These are phyloP conservation scores for Pouteria campechiana DNA, from an alignment of 179 eudicot species.

Conservation along the genomic window DNA sequence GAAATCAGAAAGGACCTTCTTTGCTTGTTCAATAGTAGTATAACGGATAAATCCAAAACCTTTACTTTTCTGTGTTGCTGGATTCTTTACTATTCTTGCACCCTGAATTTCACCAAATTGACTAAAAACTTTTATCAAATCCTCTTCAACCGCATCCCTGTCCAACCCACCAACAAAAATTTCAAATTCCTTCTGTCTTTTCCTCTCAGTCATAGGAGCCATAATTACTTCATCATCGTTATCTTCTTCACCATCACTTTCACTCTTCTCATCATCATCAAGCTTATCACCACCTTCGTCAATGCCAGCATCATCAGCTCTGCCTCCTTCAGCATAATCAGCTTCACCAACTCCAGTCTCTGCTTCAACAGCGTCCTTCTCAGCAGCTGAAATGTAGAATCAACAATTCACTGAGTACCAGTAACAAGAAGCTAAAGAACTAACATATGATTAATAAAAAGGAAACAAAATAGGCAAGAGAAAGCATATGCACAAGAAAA, in stretches of 20 bases:
- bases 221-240: slow-evolving; percentile 76
- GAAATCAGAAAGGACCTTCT: slow-evolving; percentile 12
- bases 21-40: slow-evolving; percentile 93
- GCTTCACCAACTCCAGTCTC: slow-evolving; percentile 56
- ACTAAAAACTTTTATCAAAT: slow-evolving; percentile 76
- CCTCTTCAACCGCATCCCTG: slow-evolving; percentile 94
- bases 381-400: too few species aligned
- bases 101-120: slow-evolving; percentile 79
- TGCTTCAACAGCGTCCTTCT: slow-evolving; percentile 50
- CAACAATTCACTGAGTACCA: too few species aligned
- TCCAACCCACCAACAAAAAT: slow-evolving; percentile 97
- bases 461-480: too few species aligned
- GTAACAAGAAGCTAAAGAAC: too few species aligned
- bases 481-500: too few species aligned
- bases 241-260: slow-evolving; percentile 59
- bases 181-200: slow-evolving; percentile 88
- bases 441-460: too few species aligned
- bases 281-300: slow-evolving; percentile 54
- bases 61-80: slow-evolving; percentile 92
- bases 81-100: slow-evolving; percentile 86
- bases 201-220: too few species aligned
- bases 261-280: slow-evolving; percentile 30
- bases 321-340: slow-evolving; percentile 59
- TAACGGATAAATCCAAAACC: slow-evolving; percentile 97
- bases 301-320: slow-evolving; percentile 59